Conservation (phyloP, 352 stramenopile genomes). For the Aphanomyces invadans region DNA sequence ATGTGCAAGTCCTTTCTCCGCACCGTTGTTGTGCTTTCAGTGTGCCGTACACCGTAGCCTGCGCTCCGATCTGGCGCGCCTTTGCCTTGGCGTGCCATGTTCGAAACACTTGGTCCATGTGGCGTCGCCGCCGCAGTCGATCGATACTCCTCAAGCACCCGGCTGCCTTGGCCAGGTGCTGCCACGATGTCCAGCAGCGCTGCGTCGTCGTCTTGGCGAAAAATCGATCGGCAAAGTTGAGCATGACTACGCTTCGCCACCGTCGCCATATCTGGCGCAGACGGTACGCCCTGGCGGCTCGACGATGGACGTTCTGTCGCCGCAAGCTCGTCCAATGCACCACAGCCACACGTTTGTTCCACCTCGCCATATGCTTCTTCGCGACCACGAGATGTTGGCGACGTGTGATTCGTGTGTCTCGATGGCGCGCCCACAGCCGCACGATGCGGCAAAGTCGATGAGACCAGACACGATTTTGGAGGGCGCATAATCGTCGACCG, state of each 20-base stretch:
- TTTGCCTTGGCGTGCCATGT: not conserved
- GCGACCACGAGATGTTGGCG: not conserved
- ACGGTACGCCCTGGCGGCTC: not conserved
- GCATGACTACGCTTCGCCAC: not conserved
- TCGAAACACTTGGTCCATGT: not conserved
- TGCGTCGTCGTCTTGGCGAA: not conserved
- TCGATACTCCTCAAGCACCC: not conserved
- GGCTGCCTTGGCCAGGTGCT: not conserved
- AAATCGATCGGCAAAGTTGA: not conserved
- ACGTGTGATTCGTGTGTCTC: not conserved
- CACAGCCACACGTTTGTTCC: not conserved
- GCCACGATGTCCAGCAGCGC: not conserved
- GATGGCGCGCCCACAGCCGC: not conserved
- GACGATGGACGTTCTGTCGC: not conserved
- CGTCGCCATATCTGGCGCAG: not conserved
- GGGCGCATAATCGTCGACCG: not conserved
- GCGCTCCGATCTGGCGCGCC: not conserved
- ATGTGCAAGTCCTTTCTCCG: not conserved
- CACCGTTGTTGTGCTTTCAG: not conserved
- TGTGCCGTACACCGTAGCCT: not conserved
- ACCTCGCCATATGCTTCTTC: not conserved
- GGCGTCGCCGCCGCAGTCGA: not conserved
- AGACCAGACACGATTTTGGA: not conserved
- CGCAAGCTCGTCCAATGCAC: not conserved
- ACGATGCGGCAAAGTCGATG: not conserved